A percentile compares a stretch with the other conserved stretches of the same genome.
phyloP scores from a whole-genome alignment of 2,329 filamentous ascomycete genomes.

The Fusarium sp. region DNA sequence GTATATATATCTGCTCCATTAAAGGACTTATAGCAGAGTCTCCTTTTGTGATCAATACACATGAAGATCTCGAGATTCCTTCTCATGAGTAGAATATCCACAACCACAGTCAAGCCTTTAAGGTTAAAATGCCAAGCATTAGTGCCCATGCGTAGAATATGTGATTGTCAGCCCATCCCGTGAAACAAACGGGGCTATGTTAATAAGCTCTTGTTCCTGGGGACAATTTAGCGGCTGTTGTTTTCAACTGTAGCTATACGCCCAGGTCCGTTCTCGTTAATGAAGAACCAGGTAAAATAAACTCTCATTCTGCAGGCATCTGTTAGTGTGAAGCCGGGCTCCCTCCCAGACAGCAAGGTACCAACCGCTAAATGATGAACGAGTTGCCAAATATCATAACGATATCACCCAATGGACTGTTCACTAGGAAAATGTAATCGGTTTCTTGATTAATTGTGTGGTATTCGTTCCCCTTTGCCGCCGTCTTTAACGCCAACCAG shows the following conservation, averaged over 20 bases:
- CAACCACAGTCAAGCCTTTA: neutral
- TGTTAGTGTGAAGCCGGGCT: neutral
- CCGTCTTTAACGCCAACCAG: conserved; percentile 32
- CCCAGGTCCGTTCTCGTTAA: neutral
- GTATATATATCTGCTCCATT: neutral
- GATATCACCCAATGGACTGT: neutral
- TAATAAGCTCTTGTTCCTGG: neutral
- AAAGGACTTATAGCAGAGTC: too few relatives aligned
- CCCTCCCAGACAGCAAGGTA: neutral
- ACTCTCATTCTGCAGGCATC: neutral
- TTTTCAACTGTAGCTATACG: neutral
- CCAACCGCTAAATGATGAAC: neutral
- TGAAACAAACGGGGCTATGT: neutral
- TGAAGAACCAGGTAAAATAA: neutral
- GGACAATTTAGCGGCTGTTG: too few relatives aligned
- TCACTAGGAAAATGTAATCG: conserved; percentile 2
- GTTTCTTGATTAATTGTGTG: conserved; percentile 24
- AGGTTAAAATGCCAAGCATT: neutral
- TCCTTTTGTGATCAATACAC: too few relatives aligned
- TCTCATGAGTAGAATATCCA: neutral
- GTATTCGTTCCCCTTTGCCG: conserved; percentile 13
- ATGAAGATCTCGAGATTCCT: neutral
- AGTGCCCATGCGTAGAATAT: neutral
- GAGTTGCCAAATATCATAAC: neutral
- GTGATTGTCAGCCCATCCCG: neutral